Evolutionary conservation across 345 rosid genomes (phyloP).

Genomic region (Sonneratia caseolaris): DNA sequence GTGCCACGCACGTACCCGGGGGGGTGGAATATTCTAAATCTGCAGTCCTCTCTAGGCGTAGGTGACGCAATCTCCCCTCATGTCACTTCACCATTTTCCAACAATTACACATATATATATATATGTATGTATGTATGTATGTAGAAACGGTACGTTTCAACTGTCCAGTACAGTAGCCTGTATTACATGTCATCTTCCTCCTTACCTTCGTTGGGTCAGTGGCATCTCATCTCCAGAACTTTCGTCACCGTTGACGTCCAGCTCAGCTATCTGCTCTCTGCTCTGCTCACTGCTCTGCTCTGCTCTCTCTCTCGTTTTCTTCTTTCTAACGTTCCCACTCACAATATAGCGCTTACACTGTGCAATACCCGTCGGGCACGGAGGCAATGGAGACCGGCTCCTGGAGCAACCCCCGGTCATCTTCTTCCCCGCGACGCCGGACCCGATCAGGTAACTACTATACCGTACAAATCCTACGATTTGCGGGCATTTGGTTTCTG

Average conservation of each 20-base stretch:
- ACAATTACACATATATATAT: too few relatives aligned
- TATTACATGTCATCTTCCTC: not conserved
- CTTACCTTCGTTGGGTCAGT: not conserved
- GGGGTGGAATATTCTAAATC: not conserved
- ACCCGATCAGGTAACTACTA: not conserved
- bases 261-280: not conserved
- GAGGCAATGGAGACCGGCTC: not conserved
- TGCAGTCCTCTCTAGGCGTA: not conserved
- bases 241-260: not conserved
- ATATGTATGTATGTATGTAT: too few relatives aligned
- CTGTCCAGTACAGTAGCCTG: too few relatives aligned
- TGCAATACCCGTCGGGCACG: not conserved
- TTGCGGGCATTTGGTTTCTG: not conserved
- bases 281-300: too few relatives aligned
- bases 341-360: not conserved
- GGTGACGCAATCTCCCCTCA: not conserved
- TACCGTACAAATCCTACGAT: not conserved
- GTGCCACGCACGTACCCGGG: not conserved
- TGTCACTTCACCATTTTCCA: too few relatives aligned
- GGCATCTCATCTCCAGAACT: not conserved
- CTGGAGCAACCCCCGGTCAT: not conserved
- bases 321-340: not conserved
- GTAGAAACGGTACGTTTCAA: too few relatives aligned
- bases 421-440: not conserved
- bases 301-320: not conserved